Base-by-base conservation (phyloP, 768 basidiomycete species). In the Pleurotus eryngii region DNA sequence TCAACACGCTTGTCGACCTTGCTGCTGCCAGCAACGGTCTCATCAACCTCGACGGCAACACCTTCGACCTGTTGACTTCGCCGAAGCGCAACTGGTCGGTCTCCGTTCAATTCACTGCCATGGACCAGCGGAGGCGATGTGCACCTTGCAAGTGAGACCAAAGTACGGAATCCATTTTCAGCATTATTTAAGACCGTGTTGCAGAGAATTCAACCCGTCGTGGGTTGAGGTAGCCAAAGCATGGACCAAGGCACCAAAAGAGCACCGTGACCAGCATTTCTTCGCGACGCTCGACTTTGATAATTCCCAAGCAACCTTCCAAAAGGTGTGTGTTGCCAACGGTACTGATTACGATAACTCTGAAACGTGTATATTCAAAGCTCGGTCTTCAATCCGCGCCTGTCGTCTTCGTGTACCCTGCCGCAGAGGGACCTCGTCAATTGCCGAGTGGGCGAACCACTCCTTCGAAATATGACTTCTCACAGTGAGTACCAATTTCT, bases 211-310 rank as follows among this genome's bases (percentile, higher is more conserved):
- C 66, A 83, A 90, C 49, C 93, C 95, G 5, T 78, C 86, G 4
- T 97, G 86, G 81, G 79, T 79, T n/a, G 74, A 84, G 3, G 87
- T 96, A 11, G 89, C 91, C 37, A 85, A 85, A 64, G 85, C 92
- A n/a, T 98, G 95, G 95, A 68, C 81, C 3, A 77, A 76, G 12
- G 79, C 81, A 7, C 71, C 89, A 6, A 64, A 79, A 56, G 76
- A 76, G 18, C 73, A 89, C n/a, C 82, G 87, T 42, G 80, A 92
- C 68, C 75, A 78, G 56, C 95, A 98, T 71, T 95, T 98, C 82
- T 99, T 98, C 67, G 97, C 86, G 7, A 87, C 86, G 11, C 70
- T 93, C 27, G 97, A 99, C 71, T 98, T 97, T 67, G 84, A 90
- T 65, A 78, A 90, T 38, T 87, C 83, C 6, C 78, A 83, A 55